Percentiles rank a stretch among this genome's conserved stretches.
phyloP scores from a whole-genome alignment of 768 basidiomycete species.

The Thelephora ganbajun region DNA sequence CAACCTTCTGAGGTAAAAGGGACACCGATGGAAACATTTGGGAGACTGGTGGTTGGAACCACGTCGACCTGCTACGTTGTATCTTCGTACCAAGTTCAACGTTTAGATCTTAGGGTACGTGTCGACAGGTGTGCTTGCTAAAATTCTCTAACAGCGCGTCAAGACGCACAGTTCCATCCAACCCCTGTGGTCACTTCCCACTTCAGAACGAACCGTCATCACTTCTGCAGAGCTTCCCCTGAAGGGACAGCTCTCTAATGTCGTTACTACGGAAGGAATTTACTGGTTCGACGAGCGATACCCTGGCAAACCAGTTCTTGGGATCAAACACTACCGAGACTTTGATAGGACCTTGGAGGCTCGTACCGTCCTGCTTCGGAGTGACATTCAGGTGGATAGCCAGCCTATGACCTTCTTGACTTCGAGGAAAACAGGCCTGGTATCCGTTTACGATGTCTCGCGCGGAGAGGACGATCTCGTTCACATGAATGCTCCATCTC shows the following conservation, averaged over 20 bases:
- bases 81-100: constrained; percentile 27
- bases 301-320: constrained; percentile 41
- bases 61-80: constrained; percentile 29
- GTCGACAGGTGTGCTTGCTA: constrained; percentile 1
- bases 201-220: constrained; percentile 23
- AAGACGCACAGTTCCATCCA: constrained; percentile 18
- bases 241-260: constrained; percentile 30
- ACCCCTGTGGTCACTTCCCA: constrained; percentile 23
- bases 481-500: constrained; percentile 31
- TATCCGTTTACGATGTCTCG: constrained; percentile 53
- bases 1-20: constrained; percentile 3
- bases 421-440: constrained; percentile 42
- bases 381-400: constrained; percentile 19
- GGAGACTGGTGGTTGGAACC: constrained; percentile 32
- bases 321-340: constrained; percentile 44
- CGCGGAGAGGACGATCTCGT: constrained; percentile 25
- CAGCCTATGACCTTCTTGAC: constrained; percentile 35
- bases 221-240: constrained; percentile 38
- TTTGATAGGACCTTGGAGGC: constrained; percentile 42
- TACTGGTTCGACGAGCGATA: constrained; percentile 61
- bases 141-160: constrained; percentile 3
- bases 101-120: constrained; percentile 46
- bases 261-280: constrained; percentile 48
- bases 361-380: constrained; percentile 1
- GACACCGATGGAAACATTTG: constrained; percentile 24